A percentile compares a stretch with the other conserved stretches of the same genome.
phyloP scores from a whole-genome alignment of 176 grass and related monocot species.

The Carex scoparia region DNA sequence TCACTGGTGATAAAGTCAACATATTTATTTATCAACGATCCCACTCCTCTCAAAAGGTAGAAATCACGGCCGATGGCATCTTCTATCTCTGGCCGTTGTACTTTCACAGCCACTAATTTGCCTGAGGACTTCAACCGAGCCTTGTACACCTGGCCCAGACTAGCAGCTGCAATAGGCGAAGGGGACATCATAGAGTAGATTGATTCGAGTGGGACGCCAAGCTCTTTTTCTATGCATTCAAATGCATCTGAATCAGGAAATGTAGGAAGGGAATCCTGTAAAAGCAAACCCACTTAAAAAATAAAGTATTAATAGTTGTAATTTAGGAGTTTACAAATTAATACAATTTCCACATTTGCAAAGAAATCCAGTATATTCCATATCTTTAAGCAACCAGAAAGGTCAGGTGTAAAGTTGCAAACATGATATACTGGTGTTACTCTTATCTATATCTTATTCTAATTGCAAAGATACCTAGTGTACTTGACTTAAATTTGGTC shows the following conservation, averaged over 20 bases:
- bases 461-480: background rate
- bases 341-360: background rate
- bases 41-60: conserved; percentile 77
- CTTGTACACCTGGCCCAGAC: conserved; percentile 96
- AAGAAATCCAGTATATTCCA: background rate
- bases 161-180: conserved; percentile 87
- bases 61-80: conserved; percentile 87
- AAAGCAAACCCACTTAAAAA: conserved; percentile 10
- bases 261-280: conserved; percentile 89
- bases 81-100: conserved; percentile 87
- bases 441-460: background rate
- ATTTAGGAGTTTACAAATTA: background rate
- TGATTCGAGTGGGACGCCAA: conserved; percentile 65
- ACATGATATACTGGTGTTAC: background rate
- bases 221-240: conserved; percentile 80
- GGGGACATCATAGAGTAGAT: conserved; percentile 71
- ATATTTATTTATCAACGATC: conserved; percentile 85
- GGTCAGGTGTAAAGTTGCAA: background rate
- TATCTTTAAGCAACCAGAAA: background rate
- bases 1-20: conserved; percentile 68
- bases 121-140: conserved; percentile 70
- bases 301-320: background rate
- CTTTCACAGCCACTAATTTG: conserved; percentile 75
- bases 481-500: background rate
- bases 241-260: conserved; percentile 93